Base-by-base conservation (phyloP, 257 asterid species). In the Marsdenia floribunda region DNA sequence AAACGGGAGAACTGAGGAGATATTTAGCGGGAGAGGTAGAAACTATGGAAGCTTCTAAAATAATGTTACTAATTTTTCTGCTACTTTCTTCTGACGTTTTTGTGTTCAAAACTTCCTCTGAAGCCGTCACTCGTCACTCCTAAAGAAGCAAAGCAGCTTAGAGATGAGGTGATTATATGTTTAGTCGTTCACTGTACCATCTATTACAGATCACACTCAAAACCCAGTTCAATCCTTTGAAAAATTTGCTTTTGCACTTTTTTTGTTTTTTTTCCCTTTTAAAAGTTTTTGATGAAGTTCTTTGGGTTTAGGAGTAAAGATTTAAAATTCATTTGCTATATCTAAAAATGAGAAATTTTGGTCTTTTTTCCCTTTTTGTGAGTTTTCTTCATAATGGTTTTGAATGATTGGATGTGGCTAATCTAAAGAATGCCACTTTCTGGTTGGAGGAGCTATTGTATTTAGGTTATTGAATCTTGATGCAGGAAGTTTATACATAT, bases 51-150 rank as follows among this genome's bases (percentile, higher is more conserved):
- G 84, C 86, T 83, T 80, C 77, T 70, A 87, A 76, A 78, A 83
- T 82, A 74, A 71, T 52, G 73, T 72, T 84, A 35, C 63, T 81
- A 76, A 77, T 90, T 52, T 79, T 85, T 79, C 66, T 86, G 70
- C 77, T 93, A n/a, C 75, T 88, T 2, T 69, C 77, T 73, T 80
- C 86, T 12, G 85, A 79, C 74, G 50, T 68, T 76, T 88, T 88
- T 54, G 37, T 90, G 3, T 74, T 77, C 81, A 74, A 61, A 75
- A 70, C 80, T 75, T 70, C 80, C 26, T 86, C 96, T 0, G 98
- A 92, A 69, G 96, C 92, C 80, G 98, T 94, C 74, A n/a, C n/a
- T n/a, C n/a, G n/a, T n/a, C n/a, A 87, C 93, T 72, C 81, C 85
- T 68, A 85, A 88, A 55, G 98, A 92, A 82, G 93, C 98, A 63